Percentiles rank a stretch among this genome's conserved stretches.
Conservation (phyloP, 2,329 filamentous ascomycete genomes). For the Colletotrichum simmondsii region DNA sequence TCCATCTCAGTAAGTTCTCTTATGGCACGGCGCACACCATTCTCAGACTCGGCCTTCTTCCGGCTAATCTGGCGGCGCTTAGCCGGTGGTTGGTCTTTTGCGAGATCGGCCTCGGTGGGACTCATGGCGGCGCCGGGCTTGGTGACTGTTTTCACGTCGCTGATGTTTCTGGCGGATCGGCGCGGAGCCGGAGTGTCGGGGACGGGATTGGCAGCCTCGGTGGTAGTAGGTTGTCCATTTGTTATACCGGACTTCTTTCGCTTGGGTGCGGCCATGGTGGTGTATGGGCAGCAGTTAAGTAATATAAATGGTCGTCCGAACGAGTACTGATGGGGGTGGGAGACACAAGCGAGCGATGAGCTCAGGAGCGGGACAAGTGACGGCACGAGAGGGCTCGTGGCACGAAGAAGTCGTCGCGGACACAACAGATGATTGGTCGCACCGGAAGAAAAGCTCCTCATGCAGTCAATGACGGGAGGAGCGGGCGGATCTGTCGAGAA, state of each 20-base stretch:
- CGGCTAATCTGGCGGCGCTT: conserved; percentile 23
- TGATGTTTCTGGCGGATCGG: conserved; percentile 27
- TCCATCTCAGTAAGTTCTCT: conserved; percentile 63
- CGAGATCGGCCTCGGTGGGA: background rate
- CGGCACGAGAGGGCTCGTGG: conserved; percentile 11
- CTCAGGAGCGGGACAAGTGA: conserved; percentile 15
- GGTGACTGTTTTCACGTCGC: conserved; percentile 24
- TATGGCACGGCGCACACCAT: conserved; percentile 52
- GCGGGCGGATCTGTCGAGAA: conserved; percentile 7
- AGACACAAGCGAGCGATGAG: background rate
- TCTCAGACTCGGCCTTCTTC: conserved; percentile 26
- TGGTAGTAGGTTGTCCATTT: conserved; percentile 21
- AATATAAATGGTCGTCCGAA: background rate
- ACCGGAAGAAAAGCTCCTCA: conserved; percentile 36
- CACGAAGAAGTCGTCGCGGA: background rate
- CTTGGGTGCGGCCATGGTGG: conserved; percentile 41
- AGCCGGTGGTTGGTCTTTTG: background rate
- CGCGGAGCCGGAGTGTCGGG: conserved; percentile 6
- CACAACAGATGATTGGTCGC: conserved; percentile 12
- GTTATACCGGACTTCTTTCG: conserved; percentile 46
- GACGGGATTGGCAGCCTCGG: conserved; percentile 8
- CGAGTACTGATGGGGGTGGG: background rate
- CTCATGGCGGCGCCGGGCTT: conserved; percentile 20
- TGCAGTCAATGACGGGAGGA: conserved; percentile 16
- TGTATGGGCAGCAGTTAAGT: background rate